Conservation (phyloP, 371 early-diverging fungal species). For the Choanephora cucurbitarum region DNA sequence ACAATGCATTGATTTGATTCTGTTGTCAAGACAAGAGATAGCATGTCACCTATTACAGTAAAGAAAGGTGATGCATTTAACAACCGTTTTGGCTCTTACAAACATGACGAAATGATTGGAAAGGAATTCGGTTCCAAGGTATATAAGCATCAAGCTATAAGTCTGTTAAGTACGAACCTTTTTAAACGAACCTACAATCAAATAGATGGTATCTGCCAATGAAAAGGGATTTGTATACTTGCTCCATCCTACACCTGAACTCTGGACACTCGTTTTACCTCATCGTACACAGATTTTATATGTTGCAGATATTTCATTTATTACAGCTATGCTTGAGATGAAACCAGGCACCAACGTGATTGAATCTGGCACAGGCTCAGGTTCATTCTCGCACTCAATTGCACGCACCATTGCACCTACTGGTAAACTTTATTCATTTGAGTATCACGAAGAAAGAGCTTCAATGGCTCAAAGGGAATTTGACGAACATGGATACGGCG, state of each 20-base stretch:
- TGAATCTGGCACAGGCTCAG: slow-evolving; percentile 96
- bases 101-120: slow-evolving; percentile 85
- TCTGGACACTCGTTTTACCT: slow-evolving; percentile 91
- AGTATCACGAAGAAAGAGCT: slow-evolving; percentile 87
- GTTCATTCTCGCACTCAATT: slow-evolving; percentile 94
- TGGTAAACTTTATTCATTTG: slow-evolving; percentile 91
- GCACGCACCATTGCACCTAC: slow-evolving; percentile 84
- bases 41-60: slow-evolving; percentile 63
- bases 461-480: slow-evolving; percentile 78
- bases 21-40: slow-evolving; percentile 58
- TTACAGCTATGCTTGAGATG: slow-evolving; percentile 78
- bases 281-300: slow-evolving; percentile 98
- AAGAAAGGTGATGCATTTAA: slow-evolving; percentile 60
- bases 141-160: background rate
- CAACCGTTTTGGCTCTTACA: slow-evolving; percentile 78
- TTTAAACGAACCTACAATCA: background rate
- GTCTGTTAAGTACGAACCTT: background rate
- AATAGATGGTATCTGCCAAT: slow-evolving; percentile 67
- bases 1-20: background rate
- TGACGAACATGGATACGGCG: slow-evolving; percentile 69
- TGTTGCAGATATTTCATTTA: slow-evolving; percentile 89
- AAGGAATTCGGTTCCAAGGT: slow-evolving; percentile 83
- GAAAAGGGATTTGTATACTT: slow-evolving; percentile 85
- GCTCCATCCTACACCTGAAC: slow-evolving; percentile 92
- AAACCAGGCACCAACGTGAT: slow-evolving; percentile 85